These are phyloP conservation scores for Ceratobasidium sp. DNA, from an alignment of 1,284 basidiomycete species.

Conservation along the genomic window DNA sequence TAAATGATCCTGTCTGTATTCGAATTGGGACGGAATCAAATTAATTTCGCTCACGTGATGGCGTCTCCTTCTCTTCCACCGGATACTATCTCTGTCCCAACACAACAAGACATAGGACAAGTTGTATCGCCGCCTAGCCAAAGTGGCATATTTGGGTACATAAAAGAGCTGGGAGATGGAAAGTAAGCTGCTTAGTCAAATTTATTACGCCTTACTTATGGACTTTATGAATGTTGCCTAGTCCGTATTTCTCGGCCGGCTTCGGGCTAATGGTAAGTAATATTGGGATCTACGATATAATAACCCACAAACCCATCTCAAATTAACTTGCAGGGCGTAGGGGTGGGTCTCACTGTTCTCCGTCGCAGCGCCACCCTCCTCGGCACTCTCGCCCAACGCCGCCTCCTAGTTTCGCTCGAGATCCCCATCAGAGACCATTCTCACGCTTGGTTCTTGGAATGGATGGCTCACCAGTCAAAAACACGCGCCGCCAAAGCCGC, in stretches of 20 bases:
- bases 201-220: not conserved
- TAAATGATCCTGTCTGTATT: no score
- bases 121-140: not conserved
- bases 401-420: conserved; percentile 95
- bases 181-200: conserved; percentile 18
- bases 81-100: not conserved
- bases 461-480: conserved; percentile 80
- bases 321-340: conserved; percentile 74
- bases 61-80: not conserved
- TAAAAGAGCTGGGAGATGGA: conserved; percentile 28
- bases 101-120: conserved; percentile 8
- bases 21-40: conserved; percentile 1
- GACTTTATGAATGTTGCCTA: conserved; percentile 58
- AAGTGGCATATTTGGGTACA: conserved; percentile 5
- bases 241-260: conserved; percentile 95
- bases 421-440: conserved; percentile 96
- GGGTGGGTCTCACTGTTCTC: conserved; percentile 82
- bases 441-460: conserved; percentile 97
- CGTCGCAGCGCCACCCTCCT: conserved; percentile 79
- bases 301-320: no score
- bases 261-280: conserved; percentile 91
- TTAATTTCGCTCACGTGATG: conserved; percentile 46
- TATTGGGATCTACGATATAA: not conserved
- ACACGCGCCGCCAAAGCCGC: conserved; percentile 56
- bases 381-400: conserved; percentile 82